phyloP scores from a whole-genome alignment of 2,329 filamentous ascomycete species.

The Phoma sp. region DNA sequence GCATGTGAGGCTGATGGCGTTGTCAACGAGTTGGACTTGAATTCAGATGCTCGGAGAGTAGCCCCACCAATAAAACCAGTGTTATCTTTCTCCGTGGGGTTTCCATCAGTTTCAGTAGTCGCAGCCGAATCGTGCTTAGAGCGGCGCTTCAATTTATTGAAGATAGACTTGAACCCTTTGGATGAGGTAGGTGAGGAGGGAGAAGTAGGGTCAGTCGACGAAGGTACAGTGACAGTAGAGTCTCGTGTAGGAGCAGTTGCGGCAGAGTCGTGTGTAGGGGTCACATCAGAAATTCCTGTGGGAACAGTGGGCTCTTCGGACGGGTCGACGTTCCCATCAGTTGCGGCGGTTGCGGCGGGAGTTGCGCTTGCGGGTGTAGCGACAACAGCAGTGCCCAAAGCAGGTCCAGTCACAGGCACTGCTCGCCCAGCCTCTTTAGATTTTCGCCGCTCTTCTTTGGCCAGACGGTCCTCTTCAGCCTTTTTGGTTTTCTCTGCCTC shows the following conservation, averaged over 20 bases:
- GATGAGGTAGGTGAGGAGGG: slow-evolving; percentile 40
- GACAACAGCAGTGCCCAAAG: slow-evolving; percentile 13
- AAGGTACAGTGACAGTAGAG: slow-evolving; percentile 11
- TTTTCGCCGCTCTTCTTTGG: slow-evolving; percentile 63
- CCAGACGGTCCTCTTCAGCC: slow-evolving; percentile 60
- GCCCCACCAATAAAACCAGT: slow-evolving; percentile 56
- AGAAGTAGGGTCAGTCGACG: slow-evolving; percentile 25
- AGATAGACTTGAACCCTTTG: slow-evolving; percentile 48
- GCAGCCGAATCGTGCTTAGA: slow-evolving; percentile 39
- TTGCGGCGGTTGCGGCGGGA: neutral
- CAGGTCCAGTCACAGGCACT: slow-evolving; percentile 1
- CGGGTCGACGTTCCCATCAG: slow-evolving; percentile 27
- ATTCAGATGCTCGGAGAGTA: slow-evolving; percentile 39
- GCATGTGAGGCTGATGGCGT: slow-evolving; percentile 11
- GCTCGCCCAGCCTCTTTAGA: slow-evolving; percentile 46
- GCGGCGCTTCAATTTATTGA: slow-evolving; percentile 50
- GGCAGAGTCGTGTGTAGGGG: neutral
- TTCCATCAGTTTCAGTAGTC: slow-evolving; percentile 16
- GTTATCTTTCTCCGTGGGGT: slow-evolving; percentile 30
- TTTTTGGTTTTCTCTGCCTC: slow-evolving; percentile 57
- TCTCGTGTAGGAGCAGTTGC: neutral
- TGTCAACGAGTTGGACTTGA: slow-evolving; percentile 22
- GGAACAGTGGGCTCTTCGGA: slow-evolving; percentile 27
- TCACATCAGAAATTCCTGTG: neutral
- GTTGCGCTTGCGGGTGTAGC: slow-evolving; percentile 14